phyloP scores from a whole-genome alignment of 192 early-diverging fungal genomes.

The Rhizoclosmatium globosum region DNA sequence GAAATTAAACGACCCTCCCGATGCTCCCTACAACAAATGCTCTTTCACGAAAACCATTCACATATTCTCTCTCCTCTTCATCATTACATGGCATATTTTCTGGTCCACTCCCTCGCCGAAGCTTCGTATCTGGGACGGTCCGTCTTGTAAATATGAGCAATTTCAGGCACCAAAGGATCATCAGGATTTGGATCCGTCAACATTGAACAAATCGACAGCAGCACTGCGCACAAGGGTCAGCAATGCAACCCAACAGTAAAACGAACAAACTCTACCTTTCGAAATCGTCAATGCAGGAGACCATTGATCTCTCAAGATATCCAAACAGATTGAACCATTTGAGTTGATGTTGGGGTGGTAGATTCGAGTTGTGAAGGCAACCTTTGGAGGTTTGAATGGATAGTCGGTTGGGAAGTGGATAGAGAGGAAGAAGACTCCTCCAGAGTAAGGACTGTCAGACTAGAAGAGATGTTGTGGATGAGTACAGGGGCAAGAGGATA shows the following conservation, averaged over 20 bases:
- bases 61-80: background rate
- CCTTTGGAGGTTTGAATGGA: slow-evolving; percentile 54
- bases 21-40: too few relatives aligned
- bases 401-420: slow-evolving; percentile 93
- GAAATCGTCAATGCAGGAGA: slow-evolving; percentile 98
- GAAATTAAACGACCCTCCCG: too few relatives aligned
- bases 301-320: slow-evolving; percentile 99
- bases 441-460: slow-evolving; percentile 90
- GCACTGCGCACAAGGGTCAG: slow-evolving; percentile 59
- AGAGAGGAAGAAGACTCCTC: slow-evolving; percentile 96
- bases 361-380: slow-evolving; percentile 95
- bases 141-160: slow-evolving; percentile 98
- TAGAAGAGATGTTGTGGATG: slow-evolving; percentile 42
- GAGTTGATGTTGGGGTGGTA: slow-evolving; percentile 99
- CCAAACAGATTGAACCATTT: slow-evolving; percentile 97
- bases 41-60: too few relatives aligned
- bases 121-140: slow-evolving; percentile 87
- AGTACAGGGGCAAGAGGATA: background rate
- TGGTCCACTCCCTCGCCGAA: slow-evolving; percentile 94
- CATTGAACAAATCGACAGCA: slow-evolving; percentile 98
- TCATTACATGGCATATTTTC: slow-evolving; percentile 62
- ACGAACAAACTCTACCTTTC: slow-evolving; percentile 75
- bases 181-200: slow-evolving; percentile 98
- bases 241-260: slow-evolving; percentile 24
- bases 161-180: slow-evolving; percentile 97